These are phyloP conservation scores for Zygoascus flipseniorum DNA, from an alignment of 805 yeast species.

Conservation along the genomic window DNA sequence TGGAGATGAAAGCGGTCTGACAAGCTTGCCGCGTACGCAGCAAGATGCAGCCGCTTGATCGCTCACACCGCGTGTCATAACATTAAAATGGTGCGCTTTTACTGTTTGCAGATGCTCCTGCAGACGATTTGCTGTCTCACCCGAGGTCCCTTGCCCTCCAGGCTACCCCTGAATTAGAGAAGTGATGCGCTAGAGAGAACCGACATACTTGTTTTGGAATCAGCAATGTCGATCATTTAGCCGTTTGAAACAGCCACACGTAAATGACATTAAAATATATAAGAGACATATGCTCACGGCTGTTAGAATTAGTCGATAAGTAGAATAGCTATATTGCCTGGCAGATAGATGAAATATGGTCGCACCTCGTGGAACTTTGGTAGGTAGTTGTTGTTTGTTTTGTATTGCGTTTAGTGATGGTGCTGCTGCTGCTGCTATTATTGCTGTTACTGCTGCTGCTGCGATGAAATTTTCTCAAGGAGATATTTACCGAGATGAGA, in stretches of 20 bases:
- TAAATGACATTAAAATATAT: no score
- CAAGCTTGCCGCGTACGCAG: no score
- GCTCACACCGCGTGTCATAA: no score
- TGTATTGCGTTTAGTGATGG: not conserved
- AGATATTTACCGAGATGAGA: no score
- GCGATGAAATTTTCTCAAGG: no score
- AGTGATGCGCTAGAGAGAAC: not conserved
- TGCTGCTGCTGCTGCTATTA: not conserved
- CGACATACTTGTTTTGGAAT: not conserved
- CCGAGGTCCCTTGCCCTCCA: not conserved
- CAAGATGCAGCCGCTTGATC: no score
- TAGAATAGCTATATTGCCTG: no score
- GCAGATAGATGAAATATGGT: not conserved
- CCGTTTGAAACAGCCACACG: not conserved
- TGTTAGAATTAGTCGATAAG: no score
- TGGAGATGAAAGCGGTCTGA: no score
- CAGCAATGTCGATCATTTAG: not conserved
- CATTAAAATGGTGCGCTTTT: no score
- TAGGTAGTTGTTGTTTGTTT: not conserved
- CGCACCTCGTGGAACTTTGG: constrained; percentile 3
- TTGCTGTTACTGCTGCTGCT: not conserved
- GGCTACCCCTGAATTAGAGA: not conserved
- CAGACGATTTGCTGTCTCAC: not conserved
- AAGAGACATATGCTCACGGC: no score
- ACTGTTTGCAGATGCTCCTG: not conserved